Evolutionary conservation across 2,329 filamentous ascomycete genomes (phyloP), one percentile per base, ranked within the genome.

Genomic region (Phaeomoniella chlamydospora): DNA sequence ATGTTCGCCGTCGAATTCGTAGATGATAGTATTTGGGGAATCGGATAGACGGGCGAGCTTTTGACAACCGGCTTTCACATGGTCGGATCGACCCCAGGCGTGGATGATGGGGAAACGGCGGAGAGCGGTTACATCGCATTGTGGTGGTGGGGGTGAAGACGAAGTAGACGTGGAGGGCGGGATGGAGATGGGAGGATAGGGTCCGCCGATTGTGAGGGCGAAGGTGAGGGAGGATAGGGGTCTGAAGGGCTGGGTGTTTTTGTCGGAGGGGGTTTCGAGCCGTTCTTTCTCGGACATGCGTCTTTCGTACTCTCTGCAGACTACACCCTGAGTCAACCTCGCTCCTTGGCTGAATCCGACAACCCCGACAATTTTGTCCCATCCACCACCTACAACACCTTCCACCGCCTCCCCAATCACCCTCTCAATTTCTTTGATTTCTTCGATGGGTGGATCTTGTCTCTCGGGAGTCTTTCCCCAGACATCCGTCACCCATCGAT

Each of bases 291-390:
- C 42, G 10, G 29, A 17, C 9, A 29, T 11, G 11, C 39, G 33
- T 4, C 39, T 34, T 31, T 47, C 39, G 39, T 44, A 42, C 44
- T 51, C 46, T 16, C 48, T 37, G 31, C 51, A 38, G n/a, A 52
- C 30, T 22, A 49, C 18, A 3, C 50, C 50, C 3, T 44, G 35
- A 0, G 46, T 44, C 15, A 51, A 31, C n/a, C 48, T 46, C 1
- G 49, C 53, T 5, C 55, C 55, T 44, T 56, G 53, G 12, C 47
- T 51, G 37, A 58, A 57, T 11, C 53, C 55, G 9, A 58, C 39
- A 10, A 56, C 39, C n/a, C 53, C 55, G 0, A 49, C 48, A 17
- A 56, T 52, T 2, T 29, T 36, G 15, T 39, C 40, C 17, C 40
- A 39, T 14, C 45, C 44, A 31, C 45, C 45, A n/a, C n/a, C n/a